A percentile compares a stretch with the other conserved stretches of the same genome.
Evolutionary conservation across 345 rosid species (phyloP).

Genomic region (Physaria fendleri): DNA sequence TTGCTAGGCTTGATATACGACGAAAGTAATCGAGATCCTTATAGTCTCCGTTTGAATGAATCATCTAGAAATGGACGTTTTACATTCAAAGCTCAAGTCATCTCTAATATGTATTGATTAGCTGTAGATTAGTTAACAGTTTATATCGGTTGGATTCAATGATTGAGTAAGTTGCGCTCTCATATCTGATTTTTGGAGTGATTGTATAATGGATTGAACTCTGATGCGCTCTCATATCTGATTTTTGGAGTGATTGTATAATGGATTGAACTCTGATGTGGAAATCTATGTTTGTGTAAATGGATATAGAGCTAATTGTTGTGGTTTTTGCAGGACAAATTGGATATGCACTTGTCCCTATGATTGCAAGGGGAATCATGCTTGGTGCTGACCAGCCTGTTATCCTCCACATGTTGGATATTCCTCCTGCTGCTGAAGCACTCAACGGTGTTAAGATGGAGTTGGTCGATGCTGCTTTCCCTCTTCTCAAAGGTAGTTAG

Average conservation of each 20-base stretch:
- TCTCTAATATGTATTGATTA: no score
- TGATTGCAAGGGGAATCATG: constrained; percentile 99
- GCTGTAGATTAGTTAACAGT: no score
- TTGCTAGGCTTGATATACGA: neutral
- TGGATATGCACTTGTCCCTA: constrained; percentile 98
- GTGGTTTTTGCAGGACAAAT: constrained; percentile 73
- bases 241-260: neutral
- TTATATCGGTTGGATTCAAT: no score
- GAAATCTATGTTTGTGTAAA: neutral
- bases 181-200: no score
- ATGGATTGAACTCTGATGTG: neutral
- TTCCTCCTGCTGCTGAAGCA: constrained; percentile 96
- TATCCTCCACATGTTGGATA: constrained; percentile 98
- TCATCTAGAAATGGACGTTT: neutral
- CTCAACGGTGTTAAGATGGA: constrained; percentile 98
- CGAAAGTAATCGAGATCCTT: neutral
- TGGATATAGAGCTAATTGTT: neutral
- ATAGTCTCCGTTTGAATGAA: neutral
- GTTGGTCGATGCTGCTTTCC: constrained; percentile 93
- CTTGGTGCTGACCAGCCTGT: constrained; percentile 98
- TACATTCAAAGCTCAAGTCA: no score
- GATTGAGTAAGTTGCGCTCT: no score
- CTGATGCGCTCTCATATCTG: no score
- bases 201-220: neutral
- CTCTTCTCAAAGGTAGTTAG: constrained; percentile 83